A percentile compares a stretch with the other conserved stretches of the same genome.
phyloP scores from a whole-genome alignment of 306 rosid species.

The Cucumis cinereus region DNA sequence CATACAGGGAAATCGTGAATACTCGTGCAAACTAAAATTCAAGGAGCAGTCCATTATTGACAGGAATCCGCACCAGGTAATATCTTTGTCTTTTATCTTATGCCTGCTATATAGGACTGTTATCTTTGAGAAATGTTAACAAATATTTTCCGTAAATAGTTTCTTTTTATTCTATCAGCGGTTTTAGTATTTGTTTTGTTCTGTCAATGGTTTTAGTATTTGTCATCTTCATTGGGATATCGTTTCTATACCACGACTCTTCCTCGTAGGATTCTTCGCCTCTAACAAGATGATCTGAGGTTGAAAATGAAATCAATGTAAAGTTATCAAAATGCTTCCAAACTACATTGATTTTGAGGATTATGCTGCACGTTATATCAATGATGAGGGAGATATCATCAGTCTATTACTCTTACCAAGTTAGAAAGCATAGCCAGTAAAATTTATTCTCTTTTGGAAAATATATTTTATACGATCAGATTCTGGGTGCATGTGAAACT shows the following conservation, averaged over 20 bases:
- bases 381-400: neutral
- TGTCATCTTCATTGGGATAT: neutral
- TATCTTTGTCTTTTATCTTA: slow-evolving; percentile 4
- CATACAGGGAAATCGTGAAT: slow-evolving; percentile 66
- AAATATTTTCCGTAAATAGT: too few relatives aligned
- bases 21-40: slow-evolving; percentile 82
- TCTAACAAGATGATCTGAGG: neutral
- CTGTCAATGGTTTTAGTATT: neutral
- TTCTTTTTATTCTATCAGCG: neutral
- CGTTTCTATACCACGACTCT: neutral
- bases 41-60: slow-evolving; percentile 98
- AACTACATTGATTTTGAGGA: neutral
- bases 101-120: neutral
- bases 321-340: neutral
- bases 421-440: neutral
- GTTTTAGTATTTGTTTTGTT: neutral
- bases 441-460: neutral
- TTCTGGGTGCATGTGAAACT: neutral
- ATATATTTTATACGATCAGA: neutral
- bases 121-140: neutral
- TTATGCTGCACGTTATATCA: neutral
- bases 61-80: slow-evolving; percentile 96
- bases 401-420: neutral
- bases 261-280: neutral
- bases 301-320: neutral